Evolutionary conservation across 805 yeast genomes (phyloP).

Genomic region (Saccharomycopsis fibuligera): DNA sequence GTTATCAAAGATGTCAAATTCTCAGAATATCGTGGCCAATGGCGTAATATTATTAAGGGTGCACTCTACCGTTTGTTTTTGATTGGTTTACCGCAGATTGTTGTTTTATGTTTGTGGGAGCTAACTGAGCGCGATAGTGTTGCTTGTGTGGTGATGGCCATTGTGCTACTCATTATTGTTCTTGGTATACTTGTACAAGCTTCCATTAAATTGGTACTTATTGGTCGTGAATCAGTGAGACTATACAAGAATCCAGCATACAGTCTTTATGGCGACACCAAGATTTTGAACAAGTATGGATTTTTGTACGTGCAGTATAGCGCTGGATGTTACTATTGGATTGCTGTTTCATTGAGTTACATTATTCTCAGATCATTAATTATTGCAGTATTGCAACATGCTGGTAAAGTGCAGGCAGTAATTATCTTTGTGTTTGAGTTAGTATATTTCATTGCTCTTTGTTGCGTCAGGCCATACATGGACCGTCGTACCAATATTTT

Average conservation of each 20-base stretch:
- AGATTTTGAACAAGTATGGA: constrained; percentile 79
- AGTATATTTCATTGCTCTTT: constrained; percentile 54
- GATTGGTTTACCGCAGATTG: constrained; percentile 82
- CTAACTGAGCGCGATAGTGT: constrained; percentile 76
- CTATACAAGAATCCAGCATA: constrained; percentile 90
- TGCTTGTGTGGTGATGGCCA: constrained; percentile 77
- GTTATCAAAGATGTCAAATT: constrained; percentile 55
- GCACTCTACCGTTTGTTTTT: constrained; percentile 75
- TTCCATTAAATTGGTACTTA: constrained; percentile 60
- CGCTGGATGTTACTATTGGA: constrained; percentile 83
- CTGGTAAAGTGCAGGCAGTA: constrained; percentile 79
- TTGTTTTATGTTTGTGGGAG: constrained; percentile 83
- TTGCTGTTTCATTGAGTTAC: constrained; percentile 57
- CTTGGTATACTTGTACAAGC: constrained; percentile 64
- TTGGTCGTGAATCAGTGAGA: constrained; percentile 65
- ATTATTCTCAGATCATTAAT: constrained; percentile 69
- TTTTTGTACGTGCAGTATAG: constrained; percentile 87
- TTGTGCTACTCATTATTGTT: constrained; percentile 54
- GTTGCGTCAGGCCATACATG: constrained; percentile 82
- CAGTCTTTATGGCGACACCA: constrained; percentile 76
- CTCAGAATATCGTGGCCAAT: constrained; percentile 70
- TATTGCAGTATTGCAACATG: constrained; percentile 76
- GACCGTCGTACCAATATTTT: constrained; percentile 92
- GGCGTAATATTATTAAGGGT: constrained; percentile 85
- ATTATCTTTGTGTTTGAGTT: constrained; percentile 72